Percentiles rank a stretch among this genome's conserved stretches.
Conservation (phyloP, 345 rosid species). For the Reutealis trisperma region DNA sequence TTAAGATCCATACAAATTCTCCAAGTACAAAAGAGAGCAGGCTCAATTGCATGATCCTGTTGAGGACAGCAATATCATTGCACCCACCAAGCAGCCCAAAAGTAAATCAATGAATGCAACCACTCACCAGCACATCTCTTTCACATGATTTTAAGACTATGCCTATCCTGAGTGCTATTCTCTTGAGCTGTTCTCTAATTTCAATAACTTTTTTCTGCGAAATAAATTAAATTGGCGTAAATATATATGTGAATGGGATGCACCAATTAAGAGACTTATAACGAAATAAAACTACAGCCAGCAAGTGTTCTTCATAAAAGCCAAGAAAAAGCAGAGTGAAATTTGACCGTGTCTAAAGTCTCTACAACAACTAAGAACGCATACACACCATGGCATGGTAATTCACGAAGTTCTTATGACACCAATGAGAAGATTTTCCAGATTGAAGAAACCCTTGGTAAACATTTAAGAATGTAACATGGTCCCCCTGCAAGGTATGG, state of each 20-base stretch:
- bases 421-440: slow-evolving; percentile 82
- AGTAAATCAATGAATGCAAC: not conserved
- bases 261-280: slow-evolving; percentile 3
- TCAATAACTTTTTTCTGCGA: slow-evolving; percentile 78
- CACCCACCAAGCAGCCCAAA: not conserved
- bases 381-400: slow-evolving; percentile 78
- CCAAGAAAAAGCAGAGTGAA: not conserved
- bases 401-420: slow-evolving; percentile 76
- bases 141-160: slow-evolving; percentile 75
- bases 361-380: slow-evolving; percentile 8
- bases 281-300: slow-evolving; percentile 7
- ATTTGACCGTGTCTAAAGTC: slow-evolving; percentile 6
- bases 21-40: not conserved
- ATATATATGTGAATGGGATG: not conserved
- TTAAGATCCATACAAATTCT: not conserved
- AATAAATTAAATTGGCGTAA: slow-evolving; percentile 6
- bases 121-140: slow-evolving; percentile 56
- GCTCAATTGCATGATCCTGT: no score
- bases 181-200: slow-evolving; percentile 74
- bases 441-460: slow-evolving; percentile 92
- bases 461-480: slow-evolving; percentile 82
- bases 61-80: not conserved
- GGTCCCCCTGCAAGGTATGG: slow-evolving; percentile 73
- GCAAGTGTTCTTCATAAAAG: not conserved
- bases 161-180: slow-evolving; percentile 80